phyloP scores from a whole-genome alignment of 2,329 filamentous ascomycete genomes.

The Fusarium devonianum region DNA sequence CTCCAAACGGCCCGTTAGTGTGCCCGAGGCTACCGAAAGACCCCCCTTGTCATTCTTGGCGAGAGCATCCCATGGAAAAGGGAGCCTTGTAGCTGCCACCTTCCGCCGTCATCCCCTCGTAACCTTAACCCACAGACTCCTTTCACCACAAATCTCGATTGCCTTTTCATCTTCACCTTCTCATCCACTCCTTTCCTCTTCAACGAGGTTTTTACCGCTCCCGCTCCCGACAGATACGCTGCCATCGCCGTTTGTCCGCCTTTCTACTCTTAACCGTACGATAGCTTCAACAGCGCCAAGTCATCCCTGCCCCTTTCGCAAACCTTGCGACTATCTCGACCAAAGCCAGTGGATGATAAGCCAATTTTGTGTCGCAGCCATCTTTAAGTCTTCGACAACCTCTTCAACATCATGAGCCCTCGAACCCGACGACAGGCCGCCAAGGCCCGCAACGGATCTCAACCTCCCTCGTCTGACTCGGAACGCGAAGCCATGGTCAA shows the following conservation, averaged over 20 bases:
- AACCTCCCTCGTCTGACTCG: constrained; percentile 42
- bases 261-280: constrained; percentile 1
- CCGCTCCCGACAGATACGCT: too few relatives aligned
- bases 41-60: constrained; percentile 35
- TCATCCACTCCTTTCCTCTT: constrained; percentile 41
- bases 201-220: too few relatives aligned
- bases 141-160: constrained; percentile 19
- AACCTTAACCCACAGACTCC: constrained; percentile 5
- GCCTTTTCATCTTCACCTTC: constrained; percentile 28
- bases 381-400: constrained; percentile 16
- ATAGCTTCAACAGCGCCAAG: constrained; percentile 32
- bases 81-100: constrained; percentile 16
- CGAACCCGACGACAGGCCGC: constrained; percentile 51
- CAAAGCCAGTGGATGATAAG: constrained; percentile 35
- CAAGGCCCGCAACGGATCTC: constrained; percentile 42
- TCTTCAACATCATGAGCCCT: constrained; percentile 46
- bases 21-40: constrained; percentile 38
- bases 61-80: constrained; percentile 33
- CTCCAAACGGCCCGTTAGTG: constrained; percentile 30
- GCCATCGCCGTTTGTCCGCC: too few relatives aligned
- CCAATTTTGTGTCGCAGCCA: constrained; percentile 30
- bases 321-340: constrained; percentile 35
- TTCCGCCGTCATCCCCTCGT: constrained; percentile 31
- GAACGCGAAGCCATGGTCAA: constrained; percentile 48
- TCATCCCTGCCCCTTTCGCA: constrained; percentile 39